phyloP scores from a whole-genome alignment of 2,329 filamentous ascomycete species.

The Colletotrichum sp. region DNA sequence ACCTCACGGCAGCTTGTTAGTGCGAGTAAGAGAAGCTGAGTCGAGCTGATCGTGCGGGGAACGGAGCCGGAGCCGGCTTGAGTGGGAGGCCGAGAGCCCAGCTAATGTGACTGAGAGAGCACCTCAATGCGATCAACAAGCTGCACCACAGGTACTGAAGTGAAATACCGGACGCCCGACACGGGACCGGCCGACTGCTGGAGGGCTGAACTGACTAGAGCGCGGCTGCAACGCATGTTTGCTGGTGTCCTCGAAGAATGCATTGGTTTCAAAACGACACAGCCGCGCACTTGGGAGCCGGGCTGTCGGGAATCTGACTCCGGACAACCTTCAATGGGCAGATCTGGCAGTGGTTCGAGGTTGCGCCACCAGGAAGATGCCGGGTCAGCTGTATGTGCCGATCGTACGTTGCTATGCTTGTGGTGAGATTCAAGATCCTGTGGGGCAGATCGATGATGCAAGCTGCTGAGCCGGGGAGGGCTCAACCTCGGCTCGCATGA shows the following conservation, averaged over 20 bases:
- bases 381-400: not conserved
- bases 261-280: not conserved
- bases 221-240: not conserved
- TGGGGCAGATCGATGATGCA: slow-evolving; percentile 6
- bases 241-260: not conserved
- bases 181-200: not conserved
- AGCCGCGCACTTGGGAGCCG: not conserved
- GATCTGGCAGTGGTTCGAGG: not conserved
- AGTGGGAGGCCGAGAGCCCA: not conserved
- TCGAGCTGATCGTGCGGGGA: slow-evolving; percentile 7
- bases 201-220: not conserved
- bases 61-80: not conserved
- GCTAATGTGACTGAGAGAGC: not conserved
- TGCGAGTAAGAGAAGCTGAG: not conserved
- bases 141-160: not conserved
- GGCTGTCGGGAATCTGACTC: not conserved
- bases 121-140: not conserved
- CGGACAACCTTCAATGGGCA: not conserved
- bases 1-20: not conserved
- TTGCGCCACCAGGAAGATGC: not conserved
- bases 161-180: not conserved
- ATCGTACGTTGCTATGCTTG: slow-evolving; percentile 2
- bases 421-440: not conserved
- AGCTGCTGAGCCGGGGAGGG: not conserved
- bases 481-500: slow-evolving; percentile 8